phyloP scores from a whole-genome alignment of 495 filamentous ascomycete species.

The Penicillium flavigenum region DNA sequence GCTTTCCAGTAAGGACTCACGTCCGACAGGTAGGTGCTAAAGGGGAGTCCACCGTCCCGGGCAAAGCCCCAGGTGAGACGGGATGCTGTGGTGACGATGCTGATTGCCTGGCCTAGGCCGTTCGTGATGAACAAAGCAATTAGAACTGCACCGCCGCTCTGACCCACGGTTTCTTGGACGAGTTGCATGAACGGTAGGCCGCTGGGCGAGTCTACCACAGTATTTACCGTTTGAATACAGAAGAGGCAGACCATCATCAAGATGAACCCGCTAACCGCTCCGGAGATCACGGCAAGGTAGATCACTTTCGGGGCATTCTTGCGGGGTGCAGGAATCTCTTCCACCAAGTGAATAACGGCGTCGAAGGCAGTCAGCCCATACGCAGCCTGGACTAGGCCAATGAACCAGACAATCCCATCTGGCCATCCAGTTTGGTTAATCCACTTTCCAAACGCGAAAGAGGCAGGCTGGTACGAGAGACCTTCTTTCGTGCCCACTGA shows the following conservation, averaged over 20 bases:
- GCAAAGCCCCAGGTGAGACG: slow-evolving; percentile 55
- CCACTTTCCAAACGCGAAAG: slow-evolving; percentile 56
- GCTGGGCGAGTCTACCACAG: slow-evolving; percentile 49
- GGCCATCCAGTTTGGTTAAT: slow-evolving; percentile 62
- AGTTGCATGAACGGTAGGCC: slow-evolving; percentile 46
- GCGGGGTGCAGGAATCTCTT: slow-evolving; percentile 43
- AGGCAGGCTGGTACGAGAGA: slow-evolving; percentile 40
- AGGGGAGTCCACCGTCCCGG: slow-evolving; percentile 54
- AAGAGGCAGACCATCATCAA: slow-evolving; percentile 76
- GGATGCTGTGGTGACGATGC: slow-evolving; percentile 49
- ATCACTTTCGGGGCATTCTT: slow-evolving; percentile 42
- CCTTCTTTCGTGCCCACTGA: slow-evolving; percentile 37
- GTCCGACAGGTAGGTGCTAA: slow-evolving; percentile 36
- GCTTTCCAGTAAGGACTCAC: slow-evolving; percentile 39
- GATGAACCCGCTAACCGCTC: slow-evolving; percentile 59
- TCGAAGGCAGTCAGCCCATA: slow-evolving; percentile 61
- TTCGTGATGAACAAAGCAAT: slow-evolving; percentile 47
- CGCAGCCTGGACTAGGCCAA: slow-evolving; percentile 59
- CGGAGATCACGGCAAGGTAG: slow-evolving; percentile 37
- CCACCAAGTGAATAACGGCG: slow-evolving; percentile 60
- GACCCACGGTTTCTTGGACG: slow-evolving; percentile 37
- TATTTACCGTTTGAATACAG: slow-evolving; percentile 60
- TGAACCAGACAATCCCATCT: slow-evolving; percentile 61
- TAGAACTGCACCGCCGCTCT: slow-evolving; percentile 34
- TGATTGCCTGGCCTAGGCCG: slow-evolving; percentile 43